Evolutionary conservation across 1,284 basidiomycete species (phyloP), one percentile per base, ranked within the genome.

Genomic region (Ustilago cynodontis): DNA sequence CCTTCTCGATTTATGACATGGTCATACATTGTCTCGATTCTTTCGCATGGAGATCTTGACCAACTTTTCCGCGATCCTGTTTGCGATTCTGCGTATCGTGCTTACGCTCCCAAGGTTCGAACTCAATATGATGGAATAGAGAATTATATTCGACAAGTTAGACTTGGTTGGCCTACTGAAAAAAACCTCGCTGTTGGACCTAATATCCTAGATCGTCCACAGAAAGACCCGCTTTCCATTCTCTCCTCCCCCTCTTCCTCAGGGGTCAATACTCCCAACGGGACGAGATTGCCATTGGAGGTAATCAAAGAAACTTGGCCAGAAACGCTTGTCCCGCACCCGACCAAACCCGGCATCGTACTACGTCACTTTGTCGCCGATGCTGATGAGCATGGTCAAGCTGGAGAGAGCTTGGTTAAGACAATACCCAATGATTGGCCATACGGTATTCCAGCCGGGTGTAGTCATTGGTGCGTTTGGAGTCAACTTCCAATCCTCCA

Each of bases 361-460:
- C 24, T 70, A 41, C 9, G 63, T 8, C 68, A 71, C 58, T 81
- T 79, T 53, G 62, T 71, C 20, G 49, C 51, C 6, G 77, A 77
- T 52, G 53, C 65, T 0, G 64, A 67, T 22, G 10, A 11, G 2
- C 37, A 53, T 7, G 61, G 35, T 6, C 68, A 78, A 13, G 35
- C 8, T 0, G 62, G 50, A 3, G 62, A 65, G 26, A 59, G 64
- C 13, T 22, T 59, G 31, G 71, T 76, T 24, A 79, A 77, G 35
- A 35, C 45, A 8, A 75, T 82, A 13, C 75, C 70, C 1, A 81
- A 82, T 55, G 81, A 82, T 41, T 82, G 81, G 81, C 81, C 81
- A 16, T 82, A 82, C 43, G 80, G 62, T n/a, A 66, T 82, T n/a
- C 81, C 81, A 0, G 58, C 45, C 1, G 78, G 65, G 2, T 56